Conservation (phyloP, 2,329 filamentous ascomycete species). For the Plectosphaerella cucumerina region DNA sequence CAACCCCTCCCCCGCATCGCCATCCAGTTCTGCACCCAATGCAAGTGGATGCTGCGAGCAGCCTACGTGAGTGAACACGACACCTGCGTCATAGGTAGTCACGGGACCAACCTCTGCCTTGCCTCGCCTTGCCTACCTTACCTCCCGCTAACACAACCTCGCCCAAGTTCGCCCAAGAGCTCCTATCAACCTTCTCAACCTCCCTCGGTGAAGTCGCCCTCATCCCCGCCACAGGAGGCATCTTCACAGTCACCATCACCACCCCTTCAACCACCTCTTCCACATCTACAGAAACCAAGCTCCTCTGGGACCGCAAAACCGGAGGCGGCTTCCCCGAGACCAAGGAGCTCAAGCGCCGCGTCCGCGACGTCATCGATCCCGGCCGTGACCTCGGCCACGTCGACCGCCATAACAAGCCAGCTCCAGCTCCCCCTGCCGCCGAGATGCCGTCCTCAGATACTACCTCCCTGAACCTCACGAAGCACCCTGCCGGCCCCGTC, state of each 20-base stretch:
- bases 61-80: slow-evolving; percentile 64
- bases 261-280: slow-evolving; percentile 19
- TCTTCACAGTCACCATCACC: slow-evolving; percentile 71
- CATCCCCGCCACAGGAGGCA: slow-evolving; percentile 77
- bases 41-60: slow-evolving; percentile 84
- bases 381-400: slow-evolving; percentile 76
- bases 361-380: slow-evolving; percentile 80
- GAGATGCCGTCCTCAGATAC: not conserved
- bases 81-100: not conserved
- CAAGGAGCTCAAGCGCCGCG: slow-evolving; percentile 81
- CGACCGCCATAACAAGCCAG: slow-evolving; percentile 45
- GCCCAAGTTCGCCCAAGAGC: slow-evolving; percentile 89
- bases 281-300: slow-evolving; percentile 36
- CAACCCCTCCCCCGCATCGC: slow-evolving; percentile 65
- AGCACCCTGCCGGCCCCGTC: not conserved
- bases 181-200: slow-evolving; percentile 86
- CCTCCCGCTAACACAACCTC: not conserved
- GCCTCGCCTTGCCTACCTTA: not conserved
- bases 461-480: not conserved
- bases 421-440: not conserved
- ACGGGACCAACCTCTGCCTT: not conserved
- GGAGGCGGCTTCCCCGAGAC: slow-evolving; percentile 93
- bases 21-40: slow-evolving; percentile 93
- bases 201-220: slow-evolving; percentile 83
- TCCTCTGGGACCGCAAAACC: slow-evolving; percentile 83